Base-by-base conservation (phyloP, 495 filamentous ascomycete species). In the Annulohypoxylon bovei region DNA sequence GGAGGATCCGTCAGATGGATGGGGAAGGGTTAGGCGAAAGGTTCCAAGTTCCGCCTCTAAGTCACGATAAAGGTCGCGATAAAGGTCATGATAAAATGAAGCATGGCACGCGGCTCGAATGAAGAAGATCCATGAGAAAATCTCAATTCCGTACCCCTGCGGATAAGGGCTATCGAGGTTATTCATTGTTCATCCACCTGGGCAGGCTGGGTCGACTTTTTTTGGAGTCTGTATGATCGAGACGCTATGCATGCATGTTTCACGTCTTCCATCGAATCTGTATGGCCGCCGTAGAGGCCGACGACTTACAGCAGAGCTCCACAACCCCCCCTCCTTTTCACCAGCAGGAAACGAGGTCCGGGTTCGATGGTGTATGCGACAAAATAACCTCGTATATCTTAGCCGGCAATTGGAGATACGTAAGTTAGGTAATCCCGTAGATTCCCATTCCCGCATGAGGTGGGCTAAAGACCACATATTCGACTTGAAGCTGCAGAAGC, bases 191-290 rank as follows among this genome's bases (percentile, higher is more conserved):
- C 42, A 28, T 54, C 57, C 39, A 39, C 39, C 52, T 47, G 23
- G 65, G 47, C 57, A 28, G 30, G 28, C 52, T 47, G 23, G 65
- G 47, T 59, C 32, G 37, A 50, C 56, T 49, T 68, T 68, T 62
- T 65, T 27, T 27, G 64, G 55, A 42, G 46, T 62, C 55, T 56
- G 70, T 65, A 72, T 65, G 65, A 72, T 72, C 65, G 50, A 61
- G 56, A 60, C 70, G 61, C 60, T 46, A 68, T 58, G 61, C 65
- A 68, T 68, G 70, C 70, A 72, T 72, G 70, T 72, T 68, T 65
- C 65, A 72, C 55, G 55, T 52, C 47, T 64, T 56, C 50, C 25
- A 55, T 32, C 55, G 54, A 64, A 47, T 28, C 32, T 57, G 33
- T 58, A 65, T 72, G 65, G 53, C 55, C 54, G 23, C 33, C 39